phyloP scores from a whole-genome alignment of 148 eudicot species.

The Camellia lanceoleosa region DNA sequence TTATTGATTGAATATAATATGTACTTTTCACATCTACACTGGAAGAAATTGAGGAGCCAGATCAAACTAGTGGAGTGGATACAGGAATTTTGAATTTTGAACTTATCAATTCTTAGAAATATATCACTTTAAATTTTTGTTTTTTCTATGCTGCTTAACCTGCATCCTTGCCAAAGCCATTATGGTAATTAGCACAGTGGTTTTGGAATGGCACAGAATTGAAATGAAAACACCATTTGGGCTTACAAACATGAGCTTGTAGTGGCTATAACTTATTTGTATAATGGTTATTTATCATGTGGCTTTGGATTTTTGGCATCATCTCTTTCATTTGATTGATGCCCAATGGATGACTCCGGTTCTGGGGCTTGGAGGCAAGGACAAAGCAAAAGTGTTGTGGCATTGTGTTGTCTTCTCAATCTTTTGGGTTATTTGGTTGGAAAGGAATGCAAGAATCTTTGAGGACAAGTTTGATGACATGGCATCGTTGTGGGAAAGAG shows the following conservation, averaged over 20 bases:
- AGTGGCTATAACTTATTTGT: background rate
- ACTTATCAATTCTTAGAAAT: background rate
- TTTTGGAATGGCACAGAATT: background rate
- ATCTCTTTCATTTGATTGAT: no score
- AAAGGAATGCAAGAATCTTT: no score
- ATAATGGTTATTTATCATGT: no score
- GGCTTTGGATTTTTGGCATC: no score
- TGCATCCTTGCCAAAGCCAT: background rate
- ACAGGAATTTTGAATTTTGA: no score
- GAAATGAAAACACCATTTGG: background rate
- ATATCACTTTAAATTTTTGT: background rate
- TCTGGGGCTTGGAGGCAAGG: no score
- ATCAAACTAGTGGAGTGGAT: background rate
- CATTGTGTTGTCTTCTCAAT: no score
- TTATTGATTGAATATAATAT: background rate
- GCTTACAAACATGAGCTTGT: background rate
- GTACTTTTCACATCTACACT: background rate
- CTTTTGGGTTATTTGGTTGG: no score
- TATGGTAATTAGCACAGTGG: background rate
- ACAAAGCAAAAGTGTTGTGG: no score
- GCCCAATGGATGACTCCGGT: no score
- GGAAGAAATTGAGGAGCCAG: background rate
- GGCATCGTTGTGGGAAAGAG: no score
- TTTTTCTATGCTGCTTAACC: background rate
- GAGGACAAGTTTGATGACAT: no score